Base-by-base conservation (phyloP, 495 filamentous ascomycete genomes). In the Tetracladium setigerum region DNA sequence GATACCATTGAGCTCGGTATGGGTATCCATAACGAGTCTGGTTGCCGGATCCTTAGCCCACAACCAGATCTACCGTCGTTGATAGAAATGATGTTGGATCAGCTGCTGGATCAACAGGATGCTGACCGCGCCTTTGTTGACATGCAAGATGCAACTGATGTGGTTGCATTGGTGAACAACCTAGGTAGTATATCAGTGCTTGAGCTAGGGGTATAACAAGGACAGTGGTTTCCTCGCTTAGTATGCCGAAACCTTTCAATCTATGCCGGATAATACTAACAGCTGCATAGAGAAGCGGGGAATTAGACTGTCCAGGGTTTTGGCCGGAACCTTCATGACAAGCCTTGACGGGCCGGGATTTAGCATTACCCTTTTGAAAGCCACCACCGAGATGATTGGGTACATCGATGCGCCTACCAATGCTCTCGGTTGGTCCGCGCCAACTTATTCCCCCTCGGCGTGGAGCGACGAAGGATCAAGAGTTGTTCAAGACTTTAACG, bases 1-100 rank as follows among this genome's bases (percentile, higher is more conserved):
- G 81, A 78, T 33, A 82, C 95, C 68, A 78, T 92, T 16, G 91
- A 97, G 69, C 73, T 96, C 54, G 91, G 91, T 4, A 97, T 96
- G 91, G 91, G 91, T 12, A 95, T 95, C 61, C 91, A 96, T 63
- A 96, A 96, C 59, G 90, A 96, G 67, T 77, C 84, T 0, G 90
- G 90, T 0, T 83, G 79, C 52, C 13, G 16, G 9, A 36, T 36
- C 16, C 16, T 36, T n/a, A 36, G 34, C 34, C 34, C 34, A 16
- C 67, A 62, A 18, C 69, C 79, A 5, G 72, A 78, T 52, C 68
- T 95, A 22, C 70, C 75, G 1, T 74, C 77, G 49, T 67, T 94
- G 38, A 81, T 95, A 41, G 62, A 70, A 49, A 83, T 67, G 35
- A 90, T 96, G 85, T 70, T 96, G 22, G 67, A 65, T 44, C 84